These are phyloP conservation scores for Blastocystis sp. DNA, from an alignment of 352 stramenopile genomes.

Conservation along the genomic window DNA sequence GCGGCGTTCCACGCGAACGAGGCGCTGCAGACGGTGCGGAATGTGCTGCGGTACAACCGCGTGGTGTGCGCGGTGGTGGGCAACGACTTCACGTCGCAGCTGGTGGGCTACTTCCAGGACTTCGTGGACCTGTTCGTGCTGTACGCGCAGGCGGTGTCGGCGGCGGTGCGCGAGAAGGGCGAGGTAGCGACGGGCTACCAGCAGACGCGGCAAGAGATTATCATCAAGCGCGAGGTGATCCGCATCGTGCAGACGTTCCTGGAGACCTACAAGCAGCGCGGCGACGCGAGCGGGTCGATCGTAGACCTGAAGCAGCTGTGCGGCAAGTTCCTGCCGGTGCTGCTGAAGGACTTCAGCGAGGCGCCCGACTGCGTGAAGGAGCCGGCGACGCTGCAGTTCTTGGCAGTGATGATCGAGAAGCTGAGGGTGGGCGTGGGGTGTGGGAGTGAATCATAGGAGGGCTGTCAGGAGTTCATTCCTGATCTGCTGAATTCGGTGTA, in stretches of 20 bases:
- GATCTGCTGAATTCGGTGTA: constrained; percentile 94
- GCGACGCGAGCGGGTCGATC: constrained; percentile 75
- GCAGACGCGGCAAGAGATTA: constrained; percentile 78
- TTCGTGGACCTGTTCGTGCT: constrained; percentile 97
- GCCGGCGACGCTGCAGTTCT: constrained; percentile 87
- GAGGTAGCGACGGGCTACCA: constrained; percentile 76
- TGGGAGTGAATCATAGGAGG: constrained; percentile 72
- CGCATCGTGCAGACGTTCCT: constrained; percentile 92
- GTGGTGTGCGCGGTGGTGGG: constrained; percentile 89
- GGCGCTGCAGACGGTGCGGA: constrained; percentile 87
- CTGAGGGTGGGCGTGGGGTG: constrained; percentile 81
- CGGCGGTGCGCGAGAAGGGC: constrained; percentile 60
- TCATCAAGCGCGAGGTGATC: constrained; percentile 93
- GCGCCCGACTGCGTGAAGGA: constrained; percentile 75
- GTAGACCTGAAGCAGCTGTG: constrained; percentile 76
- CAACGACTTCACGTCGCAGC: constrained; percentile 86
- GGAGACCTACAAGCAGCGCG: constrained; percentile 76
- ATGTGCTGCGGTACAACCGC: constrained; percentile 96
- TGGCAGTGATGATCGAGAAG: constrained; percentile 92
- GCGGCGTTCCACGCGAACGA: constrained; percentile 77
- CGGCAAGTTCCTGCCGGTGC: constrained; percentile 89
- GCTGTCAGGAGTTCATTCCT: constrained; percentile 76
- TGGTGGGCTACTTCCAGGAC: constrained; percentile 94
- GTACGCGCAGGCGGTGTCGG: constrained; percentile 82
- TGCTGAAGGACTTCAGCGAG: constrained; percentile 79